Evolutionary conservation across 225 moss, liverwort and hornwort species (phyloP), one percentile per base, ranked within the genome.

Genomic region (Bryoerythrophyllum caledonicum): DNA sequence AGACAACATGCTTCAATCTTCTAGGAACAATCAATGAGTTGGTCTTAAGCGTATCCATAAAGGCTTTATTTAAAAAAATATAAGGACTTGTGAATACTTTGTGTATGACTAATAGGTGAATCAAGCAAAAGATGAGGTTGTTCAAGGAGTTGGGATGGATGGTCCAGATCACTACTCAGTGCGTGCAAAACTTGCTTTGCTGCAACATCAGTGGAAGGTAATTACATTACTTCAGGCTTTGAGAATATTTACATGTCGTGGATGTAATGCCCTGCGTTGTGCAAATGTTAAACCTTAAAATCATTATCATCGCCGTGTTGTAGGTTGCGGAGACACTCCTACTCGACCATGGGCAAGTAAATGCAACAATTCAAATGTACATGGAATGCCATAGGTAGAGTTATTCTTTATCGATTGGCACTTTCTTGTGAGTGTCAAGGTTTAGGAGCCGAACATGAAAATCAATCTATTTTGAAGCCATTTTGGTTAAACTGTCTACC

Each of bases 161-260:
- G 84, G 84, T 62, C 82, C 80, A 63, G 89, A 91, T 76, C 93
- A 99, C 80, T 94, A 87, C 67, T 80, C 89, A 62, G 90, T 99
- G 70, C 91, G 85, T 76, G 90, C 93, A 68, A 99, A 91, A 79
- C 78, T 94, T 62, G 93, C 94, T 46, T 84, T 94, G 65, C 86
- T 99, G 70, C 93, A 99, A 52, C 94, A 91, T 71, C 86, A 99
- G 56, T 99, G 97, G 97, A 93, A 94, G 94, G 97, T 99, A 64
- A 35, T 37, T 49, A 6, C 48, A 67, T 43, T 6, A 35, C 27
- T 35, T 19, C 38, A 51, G 61, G 52, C 56, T 37, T 28, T 13
- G 28, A 67, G 32, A 21, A 21, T 30, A 35, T 58, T 38, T 8
- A 38, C 8, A 8, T 38, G 38, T 38, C 9, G 53, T 2, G 11